Percentiles rank a stretch among this genome's conserved stretches.
Conservation (phyloP, 2,329 filamentous ascomycete species). For the Hypoxylon sp. region DNA sequence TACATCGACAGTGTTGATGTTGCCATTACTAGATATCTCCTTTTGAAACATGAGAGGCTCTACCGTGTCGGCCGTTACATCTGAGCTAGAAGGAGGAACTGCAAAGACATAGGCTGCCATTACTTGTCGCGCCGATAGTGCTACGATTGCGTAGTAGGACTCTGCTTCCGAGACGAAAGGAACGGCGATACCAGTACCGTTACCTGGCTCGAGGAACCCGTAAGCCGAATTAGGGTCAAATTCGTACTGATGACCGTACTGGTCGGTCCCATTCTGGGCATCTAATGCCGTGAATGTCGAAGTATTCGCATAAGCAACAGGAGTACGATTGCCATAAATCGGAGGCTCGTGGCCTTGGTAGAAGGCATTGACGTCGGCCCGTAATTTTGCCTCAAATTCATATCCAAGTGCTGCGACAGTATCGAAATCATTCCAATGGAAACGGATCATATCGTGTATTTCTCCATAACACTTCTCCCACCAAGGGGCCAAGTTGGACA, state of each 20-base stretch:
- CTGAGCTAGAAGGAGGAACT: slow-evolving; percentile 65
- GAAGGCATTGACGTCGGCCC: slow-evolving; percentile 74
- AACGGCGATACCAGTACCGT: slow-evolving; percentile 65
- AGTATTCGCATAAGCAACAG: slow-evolving; percentile 38
- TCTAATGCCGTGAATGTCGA: slow-evolving; percentile 50
- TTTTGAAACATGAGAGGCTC: slow-evolving; percentile 82
- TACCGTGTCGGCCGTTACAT: slow-evolving; percentile 53
- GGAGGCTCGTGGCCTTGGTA: slow-evolving; percentile 59
- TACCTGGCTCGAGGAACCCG: slow-evolving; percentile 54
- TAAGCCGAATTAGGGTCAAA: slow-evolving; percentile 43
- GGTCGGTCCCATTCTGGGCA: slow-evolving; percentile 44
- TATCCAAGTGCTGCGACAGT: slow-evolving; percentile 69
- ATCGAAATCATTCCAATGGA: slow-evolving; percentile 76
- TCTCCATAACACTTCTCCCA: slow-evolving; percentile 77
- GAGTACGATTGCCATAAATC: slow-evolving; percentile 70
- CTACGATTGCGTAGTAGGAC: slow-evolving; percentile 81
- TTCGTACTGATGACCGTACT: slow-evolving; percentile 44
- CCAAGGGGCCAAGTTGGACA: slow-evolving; percentile 76
- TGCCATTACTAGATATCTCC: slow-evolving; percentile 84
- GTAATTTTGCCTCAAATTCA: slow-evolving; percentile 75
- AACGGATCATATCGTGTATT: slow-evolving; percentile 69
- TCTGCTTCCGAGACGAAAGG: slow-evolving; percentile 80
- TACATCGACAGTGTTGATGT: slow-evolving; percentile 86
- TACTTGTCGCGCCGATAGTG: slow-evolving; percentile 81
- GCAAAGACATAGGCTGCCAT: slow-evolving; percentile 82